Conservation (phyloP, 331 rosid genomes). For the Quercus phellos region DNA sequence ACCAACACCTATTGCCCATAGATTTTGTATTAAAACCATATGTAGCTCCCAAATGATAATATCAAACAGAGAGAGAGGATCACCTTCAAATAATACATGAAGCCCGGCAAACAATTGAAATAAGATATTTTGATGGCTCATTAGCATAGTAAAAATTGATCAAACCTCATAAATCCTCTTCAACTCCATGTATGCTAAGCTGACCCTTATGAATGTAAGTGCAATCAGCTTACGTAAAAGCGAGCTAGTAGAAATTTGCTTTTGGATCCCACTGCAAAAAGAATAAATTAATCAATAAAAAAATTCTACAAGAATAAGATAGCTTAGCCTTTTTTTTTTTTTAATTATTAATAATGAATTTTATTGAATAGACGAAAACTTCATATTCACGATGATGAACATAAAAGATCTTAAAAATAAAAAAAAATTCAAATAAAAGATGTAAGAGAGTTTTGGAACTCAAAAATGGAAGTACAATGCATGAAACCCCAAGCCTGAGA, state of each 20-base stretch:
- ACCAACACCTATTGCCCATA: not conserved
- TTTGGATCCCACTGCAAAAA: slow-evolving; percentile 72
- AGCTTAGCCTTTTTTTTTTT: not conserved
- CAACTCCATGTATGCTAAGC: slow-evolving; percentile 81
- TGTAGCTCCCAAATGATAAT: not conserved
- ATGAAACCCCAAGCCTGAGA: too few relatives aligned
- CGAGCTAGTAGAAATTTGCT: slow-evolving; percentile 75
- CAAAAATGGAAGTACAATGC: too few relatives aligned
- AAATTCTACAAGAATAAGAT: not conserved
- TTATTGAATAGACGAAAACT: too few relatives aligned
- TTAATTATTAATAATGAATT: too few relatives aligned
- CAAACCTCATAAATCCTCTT: slow-evolving; percentile 90
- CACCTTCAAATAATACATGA: not conserved
- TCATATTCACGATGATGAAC: too few relatives aligned
- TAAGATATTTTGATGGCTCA: not conserved
- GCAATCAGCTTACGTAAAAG: slow-evolving; percentile 68
- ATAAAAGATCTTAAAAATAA: too few relatives aligned
- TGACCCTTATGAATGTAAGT: slow-evolving; percentile 59
- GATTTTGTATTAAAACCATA: not conserved
- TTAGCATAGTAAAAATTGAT: not conserved
- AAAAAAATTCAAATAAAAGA: too few relatives aligned
- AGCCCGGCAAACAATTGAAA: not conserved
- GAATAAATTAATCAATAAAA: slow-evolving; percentile 14
- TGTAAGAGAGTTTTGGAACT: too few relatives aligned
- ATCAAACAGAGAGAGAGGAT: not conserved